These are phyloP conservation scores for Thoreauomyces humboldtii DNA, from an alignment of 192 early-diverging fungal species.

Conservation along the genomic window DNA sequence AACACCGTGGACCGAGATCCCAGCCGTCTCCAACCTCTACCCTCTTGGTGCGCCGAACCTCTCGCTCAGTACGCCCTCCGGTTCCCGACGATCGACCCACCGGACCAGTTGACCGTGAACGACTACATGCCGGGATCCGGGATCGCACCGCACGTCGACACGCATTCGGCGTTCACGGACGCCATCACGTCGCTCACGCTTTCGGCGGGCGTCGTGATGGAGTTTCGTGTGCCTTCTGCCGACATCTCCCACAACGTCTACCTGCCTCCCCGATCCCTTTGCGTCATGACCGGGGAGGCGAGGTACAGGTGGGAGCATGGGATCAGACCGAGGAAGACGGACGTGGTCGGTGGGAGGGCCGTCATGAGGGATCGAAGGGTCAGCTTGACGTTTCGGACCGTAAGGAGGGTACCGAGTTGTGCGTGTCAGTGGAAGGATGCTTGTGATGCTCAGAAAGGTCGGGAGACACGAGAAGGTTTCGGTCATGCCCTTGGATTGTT, in stretches of 20 bases:
- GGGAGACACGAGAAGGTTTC: background rate
- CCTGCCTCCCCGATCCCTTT: conserved; percentile 43
- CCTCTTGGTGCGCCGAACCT: conserved; percentile 17
- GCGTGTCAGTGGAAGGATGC: conserved; percentile 12
- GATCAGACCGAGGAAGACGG: conserved; percentile 46
- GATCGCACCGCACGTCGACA: conserved; percentile 45
- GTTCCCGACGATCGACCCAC: conserved; percentile 11
- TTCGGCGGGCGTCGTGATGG: conserved; percentile 46
- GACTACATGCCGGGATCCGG: conserved; percentile 52
- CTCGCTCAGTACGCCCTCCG: conserved; percentile 1
- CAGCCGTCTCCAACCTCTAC: conserved; percentile 14
- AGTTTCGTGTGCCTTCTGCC: conserved; percentile 31
- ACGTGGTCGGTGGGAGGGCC: conserved; percentile 34
- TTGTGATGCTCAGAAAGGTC: conserved; percentile 26
- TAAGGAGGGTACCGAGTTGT: conserved; percentile 12
- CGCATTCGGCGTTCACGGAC: background rate
- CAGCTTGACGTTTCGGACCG: conserved; percentile 34
- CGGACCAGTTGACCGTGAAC: conserved; percentile 56
- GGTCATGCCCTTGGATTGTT: background rate
- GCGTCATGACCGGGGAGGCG: conserved; percentile 45
- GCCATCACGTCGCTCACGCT: background rate
- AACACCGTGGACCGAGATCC: conserved; percentile 22
- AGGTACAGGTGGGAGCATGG: conserved; percentile 52
- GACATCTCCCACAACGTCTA: conserved; percentile 23
- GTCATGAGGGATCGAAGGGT: conserved; percentile 15